Evolutionary conservation across 2,329 filamentous ascomycete genomes (phyloP), one percentile per base, ranked within the genome.

Genomic region (Penicillium crustosum): DNA sequence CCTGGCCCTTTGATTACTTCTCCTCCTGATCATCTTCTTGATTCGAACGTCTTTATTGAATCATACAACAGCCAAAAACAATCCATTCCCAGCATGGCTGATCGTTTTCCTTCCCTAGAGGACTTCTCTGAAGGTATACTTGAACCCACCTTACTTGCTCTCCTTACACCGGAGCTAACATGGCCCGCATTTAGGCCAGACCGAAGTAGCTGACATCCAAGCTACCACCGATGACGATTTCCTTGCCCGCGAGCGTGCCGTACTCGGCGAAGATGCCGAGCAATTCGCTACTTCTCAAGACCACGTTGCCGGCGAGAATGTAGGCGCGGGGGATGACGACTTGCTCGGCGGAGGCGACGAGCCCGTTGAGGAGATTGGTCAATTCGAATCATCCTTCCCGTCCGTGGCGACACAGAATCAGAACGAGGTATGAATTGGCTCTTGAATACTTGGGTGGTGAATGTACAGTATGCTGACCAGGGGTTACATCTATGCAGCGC

Each of bases 311-410:
- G 80, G 83, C 56, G 31, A 6, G 41, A 82, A 86, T 54, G 83
- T 82, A 63, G 86, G 89, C 67, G 80, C 85, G 64, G 83, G 79
- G 53, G 86, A 55, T 48, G 51, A 88, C 62, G 89, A 94, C 70
- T 80, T 96, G 58, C 82, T 93, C 51, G 86, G 86, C 49, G 87
- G 81, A 63, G 65, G 61, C 41, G 58, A 60, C 36, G 61, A 58
- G 17, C 66, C 71, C 29, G 50, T 50, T 6, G 76, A 81, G 60
- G 79, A 82, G 58, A 79, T 86, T 64, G 77, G 78, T 44, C 82
- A 82, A 62, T 97, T 97, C 68, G 90, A 96, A 78, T 91, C 86
- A 74, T 92, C 91, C 61, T 99, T 96, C 76, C 94, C 94, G 31
- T 90, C 92, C 56, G 86, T 99, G 65, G 84, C 87, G 68, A 85